Evolutionary conservation across 2,329 filamentous ascomycete species (phyloP), one percentile per base, ranked within the genome.

Genomic region (Akanthomyces lecanii): DNA sequence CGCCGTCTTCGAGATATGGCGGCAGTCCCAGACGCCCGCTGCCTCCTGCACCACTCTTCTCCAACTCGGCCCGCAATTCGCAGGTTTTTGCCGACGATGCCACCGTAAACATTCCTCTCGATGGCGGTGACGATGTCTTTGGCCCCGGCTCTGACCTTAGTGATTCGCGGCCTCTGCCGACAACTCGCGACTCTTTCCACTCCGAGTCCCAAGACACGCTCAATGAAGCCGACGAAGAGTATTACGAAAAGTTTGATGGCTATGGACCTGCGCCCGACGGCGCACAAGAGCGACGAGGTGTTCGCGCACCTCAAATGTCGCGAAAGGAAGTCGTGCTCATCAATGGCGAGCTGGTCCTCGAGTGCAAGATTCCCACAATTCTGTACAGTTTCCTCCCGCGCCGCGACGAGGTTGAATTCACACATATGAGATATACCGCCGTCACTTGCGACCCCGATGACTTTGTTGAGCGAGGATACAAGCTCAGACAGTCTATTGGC

Each of bases 281-380:
- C 10, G 90, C 91, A 63, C 95, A 99, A 73, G 88, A 91, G 72
- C 87, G 95, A 62, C 85, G 95, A 70, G 95, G 95, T 63, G 91
- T 94, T 33, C 87, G 94, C 67, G 85, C 89, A 36, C 91, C 92
- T 3, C 91, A 97, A 70, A 94, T 94, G 85, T 86, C 89, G 12
- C 95, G 89, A 76, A 97, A 96, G 73, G 94, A 98, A 75, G 95
- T 99, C 61, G 89, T 92, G 70, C 85, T 99, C 51, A 96, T 98
- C 82, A 98, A 99, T 73, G 95, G 95, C 72, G 94, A 99, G 77
- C 87, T 99, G 60, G 94, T 99, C 64, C 82, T 99, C 53, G 95
- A 99, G 79, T 98, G 95, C 82, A 99, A 99, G 78, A 99, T 99
- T 68, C 95, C 96, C 0, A 99, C 95, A 0, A 99, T 98, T 69